A percentile compares a stretch with the other conserved stretches of the same genome.
Evolutionary conservation across 192 early-diverging fungal species (phyloP).

Genomic region (Entomortierella chlamydospora): DNA sequence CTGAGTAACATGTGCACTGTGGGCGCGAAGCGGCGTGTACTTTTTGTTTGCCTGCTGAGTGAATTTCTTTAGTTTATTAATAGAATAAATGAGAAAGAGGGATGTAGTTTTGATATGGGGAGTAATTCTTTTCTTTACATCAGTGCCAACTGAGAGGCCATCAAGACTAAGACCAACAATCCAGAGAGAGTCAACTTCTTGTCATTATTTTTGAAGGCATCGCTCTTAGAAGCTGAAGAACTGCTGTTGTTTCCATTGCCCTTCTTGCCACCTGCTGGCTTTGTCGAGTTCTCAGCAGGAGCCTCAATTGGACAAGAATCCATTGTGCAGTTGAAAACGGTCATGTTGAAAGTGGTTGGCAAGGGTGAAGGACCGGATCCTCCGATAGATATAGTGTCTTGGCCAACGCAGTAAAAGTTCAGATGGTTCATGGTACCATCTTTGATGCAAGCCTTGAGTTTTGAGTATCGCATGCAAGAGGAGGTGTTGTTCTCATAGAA

Average conservation of each 20-base stretch:
- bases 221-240: neutral
- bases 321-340: slow-evolving; percentile 11
- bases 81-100: too few species aligned
- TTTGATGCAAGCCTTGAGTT: slow-evolving; percentile 25
- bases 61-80: too few species aligned
- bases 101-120: too few species aligned
- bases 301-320: slow-evolving; percentile 23
- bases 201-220: neutral
- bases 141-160: slow-evolving; percentile 5
- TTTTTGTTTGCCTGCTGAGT: too few species aligned
- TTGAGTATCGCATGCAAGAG: slow-evolving; percentile 31
- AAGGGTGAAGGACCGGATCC: slow-evolving; percentile 18
- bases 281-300: neutral
- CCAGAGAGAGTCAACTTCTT: slow-evolving; percentile 1
- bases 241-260: neutral
- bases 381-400: slow-evolving; percentile 21
- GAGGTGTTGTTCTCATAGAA: slow-evolving; percentile 28
- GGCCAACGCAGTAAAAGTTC: slow-evolving; percentile 26
- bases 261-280: slow-evolving; percentile 7
- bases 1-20: too few species aligned
- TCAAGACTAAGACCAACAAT: slow-evolving; percentile 13
- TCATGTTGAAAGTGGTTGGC: slow-evolving; percentile 15
- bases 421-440: slow-evolving; percentile 8
- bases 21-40: too few species aligned
- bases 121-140: too few species aligned